Percentiles rank a stretch among this genome's conserved stretches.
Conservation (phyloP, 1,284 basidiomycete species). For the Pascua sp. region DNA sequence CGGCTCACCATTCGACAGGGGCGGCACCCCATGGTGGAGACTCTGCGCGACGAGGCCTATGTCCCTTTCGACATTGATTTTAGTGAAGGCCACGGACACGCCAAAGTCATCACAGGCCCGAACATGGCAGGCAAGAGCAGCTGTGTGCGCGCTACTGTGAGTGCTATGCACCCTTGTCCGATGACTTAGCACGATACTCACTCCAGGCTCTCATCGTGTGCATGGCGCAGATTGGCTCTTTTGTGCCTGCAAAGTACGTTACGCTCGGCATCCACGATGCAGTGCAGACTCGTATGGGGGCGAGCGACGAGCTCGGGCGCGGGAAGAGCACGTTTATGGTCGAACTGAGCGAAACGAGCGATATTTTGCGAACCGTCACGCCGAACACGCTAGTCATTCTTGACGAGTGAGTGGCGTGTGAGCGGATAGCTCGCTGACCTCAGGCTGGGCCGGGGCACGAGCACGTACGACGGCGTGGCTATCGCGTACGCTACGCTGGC, state of each 20-base stretch:
- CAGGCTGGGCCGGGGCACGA: conserved; percentile 46
- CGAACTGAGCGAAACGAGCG: conserved; percentile 88
- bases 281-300: conserved; percentile 64
- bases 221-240: conserved; percentile 57
- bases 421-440: not conserved
- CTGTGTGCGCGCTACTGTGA: conserved; percentile 38
- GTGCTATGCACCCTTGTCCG: not conserved
- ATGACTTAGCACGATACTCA: too few species aligned
- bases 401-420: conserved; percentile 54
- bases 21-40: conserved; percentile 73
- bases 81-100: conserved; percentile 53
- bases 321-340: conserved; percentile 94
- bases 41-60: conserved; percentile 69
- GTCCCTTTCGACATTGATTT: conserved; percentile 58
- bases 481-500: conserved; percentile 65
- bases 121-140: conserved; percentile 53
- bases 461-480: conserved; percentile 48
- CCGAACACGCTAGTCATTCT: conserved; percentile 74
- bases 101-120: conserved; percentile 66
- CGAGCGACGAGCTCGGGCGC: conserved; percentile 76
- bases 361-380: conserved; percentile 74
- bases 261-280: conserved; percentile 74
- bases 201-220: conserved; percentile 35
- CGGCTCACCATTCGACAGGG: conserved; percentile 50
- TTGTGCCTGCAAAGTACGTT: conserved; percentile 65